A percentile compares a stretch with the other conserved stretches of the same genome.
Conservation (phyloP, 306 rosid genomes). For the Trifolium dubium region DNA sequence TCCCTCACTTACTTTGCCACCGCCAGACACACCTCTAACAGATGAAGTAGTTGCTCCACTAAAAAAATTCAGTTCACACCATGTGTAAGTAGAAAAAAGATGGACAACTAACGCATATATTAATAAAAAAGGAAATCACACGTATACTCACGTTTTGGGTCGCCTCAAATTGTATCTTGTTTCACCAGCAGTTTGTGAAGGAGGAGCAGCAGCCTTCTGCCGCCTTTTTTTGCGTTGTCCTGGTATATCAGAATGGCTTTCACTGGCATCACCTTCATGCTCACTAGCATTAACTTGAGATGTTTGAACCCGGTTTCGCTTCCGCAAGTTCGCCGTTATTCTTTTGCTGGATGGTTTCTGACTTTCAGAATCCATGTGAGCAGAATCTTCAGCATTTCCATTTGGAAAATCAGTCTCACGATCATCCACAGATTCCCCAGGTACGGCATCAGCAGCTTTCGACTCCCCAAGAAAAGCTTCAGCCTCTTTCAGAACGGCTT, state of each 20-base stretch:
- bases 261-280: conserved; percentile 67
- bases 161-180: conserved; percentile 84
- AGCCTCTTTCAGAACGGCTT: conserved; percentile 77
- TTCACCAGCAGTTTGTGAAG: conserved; percentile 60
- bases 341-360: conserved; percentile 54
- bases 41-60: conserved; percentile 64
- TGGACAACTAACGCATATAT: conserved; percentile 4
- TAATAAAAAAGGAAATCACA: conserved; percentile 4
- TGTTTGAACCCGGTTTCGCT: conserved; percentile 66
- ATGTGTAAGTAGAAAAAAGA: conserved; percentile 31
- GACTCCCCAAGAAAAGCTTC: conserved; percentile 69
- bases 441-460: conserved; percentile 67
- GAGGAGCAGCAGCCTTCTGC: conserved; percentile 53
- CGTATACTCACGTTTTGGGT: conserved; percentile 58
- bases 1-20: conserved; percentile 58
- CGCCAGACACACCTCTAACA: conserved; percentile 48
- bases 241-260: conserved; percentile 66
- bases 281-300: conserved; percentile 64
- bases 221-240: conserved; percentile 71
- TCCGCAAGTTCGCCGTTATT: conserved; percentile 50
- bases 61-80: conserved; percentile 38
- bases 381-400: conserved; percentile 76
- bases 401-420: conserved; percentile 61
- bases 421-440: conserved; percentile 61
- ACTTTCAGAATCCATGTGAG: conserved; percentile 56